A percentile compares a stretch with the other conserved stretches of the same genome.
Conservation (phyloP, 2,329 filamentous ascomycete species). For the Trichoderma polysporum region DNA sequence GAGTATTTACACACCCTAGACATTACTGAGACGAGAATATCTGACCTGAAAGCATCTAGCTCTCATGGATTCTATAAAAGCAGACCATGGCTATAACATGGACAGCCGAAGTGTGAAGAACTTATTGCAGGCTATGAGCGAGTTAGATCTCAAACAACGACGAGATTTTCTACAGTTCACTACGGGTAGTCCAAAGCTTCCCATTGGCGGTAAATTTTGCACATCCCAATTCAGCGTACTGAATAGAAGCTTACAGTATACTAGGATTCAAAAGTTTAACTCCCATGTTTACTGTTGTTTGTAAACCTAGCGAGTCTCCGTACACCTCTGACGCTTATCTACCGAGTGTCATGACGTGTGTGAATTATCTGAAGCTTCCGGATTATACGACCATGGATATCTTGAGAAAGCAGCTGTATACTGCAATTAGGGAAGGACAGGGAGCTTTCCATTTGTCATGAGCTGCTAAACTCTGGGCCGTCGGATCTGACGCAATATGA, state of each 20-base stretch:
- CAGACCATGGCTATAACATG: slow-evolving; percentile 97
- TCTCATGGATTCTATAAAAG: slow-evolving; percentile 97
- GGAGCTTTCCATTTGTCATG: slow-evolving; percentile 91
- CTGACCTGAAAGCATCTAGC: slow-evolving; percentile 51
- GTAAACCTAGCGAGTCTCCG: slow-evolving; percentile 94
- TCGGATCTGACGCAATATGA: neutral
- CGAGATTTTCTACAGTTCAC: slow-evolving; percentile 97
- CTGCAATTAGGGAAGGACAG: slow-evolving; percentile 91
- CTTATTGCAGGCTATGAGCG: slow-evolving; percentile 90
- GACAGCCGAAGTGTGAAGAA: slow-evolving; percentile 96
- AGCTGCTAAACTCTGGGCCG: neutral
- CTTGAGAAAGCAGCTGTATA: slow-evolving; percentile 74
- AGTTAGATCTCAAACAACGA: slow-evolving; percentile 70
- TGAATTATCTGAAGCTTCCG: slow-evolving; percentile 97
- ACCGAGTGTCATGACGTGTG: slow-evolving; percentile 99
- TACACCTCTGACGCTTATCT: slow-evolving; percentile 95
- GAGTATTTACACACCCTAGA: slow-evolving; percentile 43
- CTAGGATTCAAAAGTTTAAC: slow-evolving; percentile 93
- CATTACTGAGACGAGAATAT: neutral
- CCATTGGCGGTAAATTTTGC: slow-evolving; percentile 75
- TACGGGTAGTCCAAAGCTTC: slow-evolving; percentile 94
- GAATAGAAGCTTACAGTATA: slow-evolving; percentile 33
- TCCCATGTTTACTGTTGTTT: slow-evolving; percentile 98
- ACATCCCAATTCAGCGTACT: slow-evolving; percentile 22
- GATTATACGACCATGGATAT: slow-evolving; percentile 81